Base-by-base conservation (phyloP, 306 rosid species). In the Psophocarpus tetragonolobus region DNA sequence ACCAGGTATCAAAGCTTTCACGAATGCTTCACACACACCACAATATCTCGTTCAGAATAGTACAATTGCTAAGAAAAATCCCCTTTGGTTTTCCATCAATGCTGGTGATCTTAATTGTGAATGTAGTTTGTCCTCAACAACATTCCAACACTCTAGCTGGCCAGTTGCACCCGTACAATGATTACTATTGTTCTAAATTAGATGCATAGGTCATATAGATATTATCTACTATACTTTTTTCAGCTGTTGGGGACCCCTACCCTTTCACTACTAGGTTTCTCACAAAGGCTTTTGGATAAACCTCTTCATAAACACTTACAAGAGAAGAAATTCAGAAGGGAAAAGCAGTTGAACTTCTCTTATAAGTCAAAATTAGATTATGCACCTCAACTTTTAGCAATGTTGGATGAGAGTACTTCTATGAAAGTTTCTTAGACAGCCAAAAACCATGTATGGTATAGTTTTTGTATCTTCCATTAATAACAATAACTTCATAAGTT, bases 141-240 rank as follows among this genome's bases (percentile, higher is more conserved):
- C 85, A 42, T 80, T 76, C 89, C 96, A 89, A 85, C 79, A 33
- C 85, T 63, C 83, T 67, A 67, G 83, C 83, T 88, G 92, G 90
- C 88, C 75, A 74, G 45, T 68, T 48, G 10, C 8, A 30, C 60
- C 84, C 87, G 90, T 85, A 73, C 87, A 85, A 83, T 80, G 67
- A 87, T 85, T 64, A 29, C n/a, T 27, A 44, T 85, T 82, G 78
- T 33, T 65, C 29, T 73, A 69, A 80, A 80, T 50, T 48, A 75
- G 30, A 14, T 13, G 54, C 60, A 81, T 47, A 82, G 69, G 77
- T 80, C 78, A 73, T 68, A 81, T 51, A 47, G 48, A 60, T 73
- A 60, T 73, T 56, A 76, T 80, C 80, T 15, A 69, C 78, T 84
- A 27, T 23, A 53, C 38, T 60, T 30, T 60, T 60, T 27, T 45